phyloP scores from a whole-genome alignment of 176 grass and related monocot genomes.

The Oryza meridionalis region DNA sequence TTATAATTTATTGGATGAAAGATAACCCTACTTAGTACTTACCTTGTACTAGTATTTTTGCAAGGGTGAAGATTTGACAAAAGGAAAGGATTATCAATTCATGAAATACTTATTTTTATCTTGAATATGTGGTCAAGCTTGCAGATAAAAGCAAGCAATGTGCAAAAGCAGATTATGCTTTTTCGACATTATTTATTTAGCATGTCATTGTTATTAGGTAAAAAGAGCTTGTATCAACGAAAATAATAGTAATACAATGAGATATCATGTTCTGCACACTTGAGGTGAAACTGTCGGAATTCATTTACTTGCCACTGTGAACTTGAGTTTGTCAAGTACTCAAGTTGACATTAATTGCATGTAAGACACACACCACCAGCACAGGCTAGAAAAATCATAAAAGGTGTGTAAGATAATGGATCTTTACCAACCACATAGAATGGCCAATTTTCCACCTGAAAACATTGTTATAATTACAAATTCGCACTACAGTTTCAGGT shows the following conservation, averaged over 20 bases:
- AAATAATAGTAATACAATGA: conserved; percentile 24
- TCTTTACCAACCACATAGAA: not conserved
- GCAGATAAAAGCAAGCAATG: conserved; percentile 2
- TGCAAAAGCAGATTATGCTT: not conserved
- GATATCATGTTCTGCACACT: not conserved
- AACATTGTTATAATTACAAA: not conserved
- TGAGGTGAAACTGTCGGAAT: not conserved
- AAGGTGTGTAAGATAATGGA: not conserved
- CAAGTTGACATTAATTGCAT: not conserved
- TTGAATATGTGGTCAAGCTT: not conserved
- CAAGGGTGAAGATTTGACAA: not conserved
- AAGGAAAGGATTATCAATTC: not conserved
- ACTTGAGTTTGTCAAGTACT: conserved; percentile 16
- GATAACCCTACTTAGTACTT: not conserved
- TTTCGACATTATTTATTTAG: conserved; percentile 2
- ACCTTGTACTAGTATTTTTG: not conserved
- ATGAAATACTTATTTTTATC: not conserved
- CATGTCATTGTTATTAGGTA: conserved; percentile 10
- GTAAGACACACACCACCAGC: not conserved
- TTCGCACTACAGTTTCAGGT: not conserved
- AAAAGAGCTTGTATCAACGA: conserved; percentile 1
- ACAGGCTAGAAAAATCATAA: conserved; percentile 13
- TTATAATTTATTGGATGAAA: not conserved
- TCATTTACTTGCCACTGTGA: not conserved
- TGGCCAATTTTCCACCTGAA: conserved; percentile 1